Evolutionary conservation across 176 grass and related monocot genomes (phyloP), one percentile per base, ranked within the genome.

Genomic region (Carex parvula): DNA sequence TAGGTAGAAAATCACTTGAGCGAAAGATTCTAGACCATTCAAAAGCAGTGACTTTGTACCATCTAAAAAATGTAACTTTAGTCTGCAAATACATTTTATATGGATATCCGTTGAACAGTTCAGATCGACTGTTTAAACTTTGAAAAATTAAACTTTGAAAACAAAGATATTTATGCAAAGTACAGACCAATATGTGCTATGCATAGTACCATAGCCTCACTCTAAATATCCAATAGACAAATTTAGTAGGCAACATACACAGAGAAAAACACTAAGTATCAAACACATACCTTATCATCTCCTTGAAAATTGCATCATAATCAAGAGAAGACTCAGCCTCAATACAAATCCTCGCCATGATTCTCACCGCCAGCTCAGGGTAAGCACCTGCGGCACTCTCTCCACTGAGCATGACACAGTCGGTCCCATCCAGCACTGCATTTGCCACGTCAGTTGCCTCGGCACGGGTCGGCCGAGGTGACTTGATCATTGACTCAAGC

Each of bases 401-500:
- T 5, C 94, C 94, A 72, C 94, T 97, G 56, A 97, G 94, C 94
- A 97, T 97, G 83, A 94, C 94, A 3, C 94, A 97, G 46, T 97
- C 94, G 0, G 90, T 97, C 72, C 94, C 92, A 86, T 97, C 94
- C 50, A 97, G 92, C 66, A 97, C 92, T 9, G 94, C 94, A 83
- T 97, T 97, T 41, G 94, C 94, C 65, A 97, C 94, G 5, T 97
- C 94, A 6, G 94, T 97, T 29, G 94, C 94, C 90, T 97, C 94
- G 8, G 92, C 94, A 61, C 94, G 94, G 48, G 94, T 97, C 21
- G 94, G 94, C 54, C 94, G 91, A 0, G 94, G 90, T 6, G 92
- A 94, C 68, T 97, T 97, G 88, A 97, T 94, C 94, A 97, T 97
- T 0, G 94, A 97, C 58, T 97, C 90, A 1, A 97, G 94, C 94